phyloP scores from a whole-genome alignment of 148 eudicot genomes.

The Talinum fruticosum region DNA sequence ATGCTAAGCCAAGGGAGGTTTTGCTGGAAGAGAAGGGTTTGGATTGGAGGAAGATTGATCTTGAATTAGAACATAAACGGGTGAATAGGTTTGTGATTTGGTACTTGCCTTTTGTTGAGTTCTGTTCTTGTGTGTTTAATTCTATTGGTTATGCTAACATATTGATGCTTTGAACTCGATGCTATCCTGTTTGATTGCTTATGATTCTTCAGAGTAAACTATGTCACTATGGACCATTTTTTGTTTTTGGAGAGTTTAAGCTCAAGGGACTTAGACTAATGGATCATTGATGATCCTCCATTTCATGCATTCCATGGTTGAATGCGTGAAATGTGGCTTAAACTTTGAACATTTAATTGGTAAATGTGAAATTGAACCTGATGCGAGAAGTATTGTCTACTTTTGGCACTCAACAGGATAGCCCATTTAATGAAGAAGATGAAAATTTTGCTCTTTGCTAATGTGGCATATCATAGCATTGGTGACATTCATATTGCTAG shows the following conservation, averaged over 20 bases:
- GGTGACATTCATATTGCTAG: slow-evolving; percentile 1
- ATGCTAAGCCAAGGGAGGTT: slow-evolving; percentile 97
- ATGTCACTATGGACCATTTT: too few species aligned
- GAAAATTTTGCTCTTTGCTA: background rate
- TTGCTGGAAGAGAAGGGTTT: slow-evolving; percentile 83
- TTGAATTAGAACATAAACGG: slow-evolving; percentile 72
- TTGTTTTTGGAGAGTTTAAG: background rate
- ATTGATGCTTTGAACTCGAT: background rate
- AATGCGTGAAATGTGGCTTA: slow-evolving; percentile 6
- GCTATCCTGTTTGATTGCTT: background rate
- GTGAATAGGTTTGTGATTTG: slow-evolving; percentile 55
- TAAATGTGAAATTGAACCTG: background rate
- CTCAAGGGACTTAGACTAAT: background rate
- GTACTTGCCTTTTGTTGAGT: background rate
- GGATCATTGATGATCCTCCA: background rate
- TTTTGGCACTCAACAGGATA: background rate
- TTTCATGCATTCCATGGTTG: background rate
- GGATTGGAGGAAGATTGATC: slow-evolving; percentile 96
- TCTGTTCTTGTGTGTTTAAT: background rate
- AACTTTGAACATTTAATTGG: background rate
- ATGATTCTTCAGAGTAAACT: too few species aligned
- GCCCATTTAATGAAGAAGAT: background rate
- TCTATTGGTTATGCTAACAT: too few species aligned
- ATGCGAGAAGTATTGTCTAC: background rate
- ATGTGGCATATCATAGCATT: background rate